These are phyloP conservation scores for Blepharisma stoltei DNA, from an alignment of 73 alveolate species.

Conservation along the genomic window DNA sequence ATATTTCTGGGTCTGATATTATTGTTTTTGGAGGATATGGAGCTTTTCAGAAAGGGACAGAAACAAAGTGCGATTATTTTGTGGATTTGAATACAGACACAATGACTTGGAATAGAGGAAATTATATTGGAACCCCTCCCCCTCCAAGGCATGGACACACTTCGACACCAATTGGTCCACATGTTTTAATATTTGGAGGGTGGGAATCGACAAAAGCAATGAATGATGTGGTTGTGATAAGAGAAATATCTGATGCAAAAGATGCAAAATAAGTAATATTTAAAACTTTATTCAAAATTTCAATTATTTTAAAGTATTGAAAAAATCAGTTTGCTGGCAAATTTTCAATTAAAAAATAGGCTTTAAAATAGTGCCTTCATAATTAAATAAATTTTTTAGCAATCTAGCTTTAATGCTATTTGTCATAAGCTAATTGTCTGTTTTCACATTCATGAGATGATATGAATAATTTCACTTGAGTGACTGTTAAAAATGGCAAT, in stretches of 20 bases:
- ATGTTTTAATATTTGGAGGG: slow-evolving; percentile 95
- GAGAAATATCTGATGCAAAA: slow-evolving; percentile 53
- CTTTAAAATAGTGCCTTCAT: too few species aligned
- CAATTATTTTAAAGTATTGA: too few species aligned
- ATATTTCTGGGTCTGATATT: slow-evolving; percentile 91
- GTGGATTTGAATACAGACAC: slow-evolving; percentile 90
- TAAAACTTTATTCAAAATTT: too few species aligned
- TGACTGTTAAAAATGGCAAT: too few species aligned
- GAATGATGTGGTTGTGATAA: slow-evolving; percentile 83
- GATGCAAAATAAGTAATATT: too few species aligned
- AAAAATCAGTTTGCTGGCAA: too few species aligned
- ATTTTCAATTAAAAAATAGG: too few species aligned
- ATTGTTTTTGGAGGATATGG: slow-evolving; percentile 98
- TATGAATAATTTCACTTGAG: too few species aligned
- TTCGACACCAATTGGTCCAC: slow-evolving; percentile 97
- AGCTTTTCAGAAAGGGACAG: slow-evolving; percentile 67
- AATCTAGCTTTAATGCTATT: too few species aligned
- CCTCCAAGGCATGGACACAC: slow-evolving; percentile 96
- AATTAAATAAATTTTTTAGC: too few species aligned
- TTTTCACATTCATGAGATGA: too few species aligned
- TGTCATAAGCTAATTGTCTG: too few species aligned
- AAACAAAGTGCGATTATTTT: slow-evolving; percentile 89
- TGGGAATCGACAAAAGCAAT: slow-evolving; percentile 92
- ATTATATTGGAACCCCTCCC: slow-evolving; percentile 94
- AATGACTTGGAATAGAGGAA: slow-evolving; percentile 78